These are phyloP conservation scores for Lavandula angustifolia DNA, from an alignment of 257 asterid species.

Conservation along the genomic window DNA sequence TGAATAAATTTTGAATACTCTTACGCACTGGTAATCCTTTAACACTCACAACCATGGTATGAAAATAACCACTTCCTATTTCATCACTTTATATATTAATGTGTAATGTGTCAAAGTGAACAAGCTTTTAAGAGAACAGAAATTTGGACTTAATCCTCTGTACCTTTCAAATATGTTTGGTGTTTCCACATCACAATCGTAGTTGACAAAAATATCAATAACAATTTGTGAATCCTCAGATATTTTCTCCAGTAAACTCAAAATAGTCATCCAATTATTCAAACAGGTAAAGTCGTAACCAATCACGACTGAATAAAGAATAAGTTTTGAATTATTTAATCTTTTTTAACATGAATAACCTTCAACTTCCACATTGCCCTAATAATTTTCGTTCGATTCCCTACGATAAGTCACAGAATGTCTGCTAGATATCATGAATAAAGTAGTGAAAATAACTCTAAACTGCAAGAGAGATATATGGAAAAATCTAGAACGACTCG, in stretches of 20 bases:
- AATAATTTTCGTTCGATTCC: too few relatives aligned
- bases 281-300: too few relatives aligned
- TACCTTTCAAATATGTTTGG: slow-evolving; percentile 98
- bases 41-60: neutral
- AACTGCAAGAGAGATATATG: too few relatives aligned
- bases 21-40: neutral
- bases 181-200: slow-evolving; percentile 97
- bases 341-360: too few relatives aligned
- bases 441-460: too few relatives aligned
- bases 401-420: too few relatives aligned
- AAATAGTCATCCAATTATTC: slow-evolving; percentile 95
- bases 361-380: too few relatives aligned
- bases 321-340: too few relatives aligned
- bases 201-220: slow-evolving; percentile 87
- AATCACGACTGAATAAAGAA: too few relatives aligned
- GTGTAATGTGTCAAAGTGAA: neutral
- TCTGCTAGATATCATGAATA: too few relatives aligned
- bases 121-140: neutral
- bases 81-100: neutral
- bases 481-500: too few relatives aligned
- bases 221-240: slow-evolving; percentile 82
- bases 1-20: neutral
- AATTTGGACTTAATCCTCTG: slow-evolving; percentile 12
- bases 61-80: slow-evolving; percentile 13
- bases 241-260: slow-evolving; percentile 77